phyloP scores from a whole-genome alignment of 164 flowering plant genomes.

The Malania oleifera region DNA sequence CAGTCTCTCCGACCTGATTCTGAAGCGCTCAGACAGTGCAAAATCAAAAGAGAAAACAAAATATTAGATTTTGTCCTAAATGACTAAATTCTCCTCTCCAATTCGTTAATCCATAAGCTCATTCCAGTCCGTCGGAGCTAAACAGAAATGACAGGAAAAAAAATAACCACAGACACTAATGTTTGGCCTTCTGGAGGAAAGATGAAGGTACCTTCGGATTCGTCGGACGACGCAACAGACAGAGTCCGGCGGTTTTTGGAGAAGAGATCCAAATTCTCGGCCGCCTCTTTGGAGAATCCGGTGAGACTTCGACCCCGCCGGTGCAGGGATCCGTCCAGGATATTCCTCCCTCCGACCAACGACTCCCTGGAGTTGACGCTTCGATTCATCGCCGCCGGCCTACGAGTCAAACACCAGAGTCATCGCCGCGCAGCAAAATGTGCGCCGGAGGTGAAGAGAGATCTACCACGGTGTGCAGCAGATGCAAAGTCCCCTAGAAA shows the following conservation, averaged over 20 bases:
- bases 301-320: conserved; percentile 52
- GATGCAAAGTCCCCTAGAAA: conserved; percentile 15
- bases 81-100: too few species aligned
- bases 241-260: conserved; percentile 53
- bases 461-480: conserved; percentile 11
- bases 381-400: conserved; percentile 31
- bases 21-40: too few species aligned
- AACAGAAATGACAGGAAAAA: neutral
- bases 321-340: conserved; percentile 34
- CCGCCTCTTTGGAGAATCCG: conserved; percentile 27
- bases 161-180: too few species aligned
- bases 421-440: neutral
- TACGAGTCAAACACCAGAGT: neutral
- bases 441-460: neutral
- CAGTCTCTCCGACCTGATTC: too few species aligned
- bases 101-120: too few species aligned
- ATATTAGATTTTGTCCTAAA: too few species aligned
- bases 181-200: neutral
- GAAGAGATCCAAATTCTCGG: conserved; percentile 76
- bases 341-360: conserved; percentile 27
- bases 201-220: conserved; percentile 47
- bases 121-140: neutral
- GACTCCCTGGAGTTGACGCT: conserved; percentile 31
- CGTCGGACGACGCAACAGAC: conserved; percentile 51
- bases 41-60: too few species aligned